Evolutionary conservation across 2,329 filamentous ascomycete genomes (phyloP).

Genomic region (Metarhizium brunneum): DNA sequence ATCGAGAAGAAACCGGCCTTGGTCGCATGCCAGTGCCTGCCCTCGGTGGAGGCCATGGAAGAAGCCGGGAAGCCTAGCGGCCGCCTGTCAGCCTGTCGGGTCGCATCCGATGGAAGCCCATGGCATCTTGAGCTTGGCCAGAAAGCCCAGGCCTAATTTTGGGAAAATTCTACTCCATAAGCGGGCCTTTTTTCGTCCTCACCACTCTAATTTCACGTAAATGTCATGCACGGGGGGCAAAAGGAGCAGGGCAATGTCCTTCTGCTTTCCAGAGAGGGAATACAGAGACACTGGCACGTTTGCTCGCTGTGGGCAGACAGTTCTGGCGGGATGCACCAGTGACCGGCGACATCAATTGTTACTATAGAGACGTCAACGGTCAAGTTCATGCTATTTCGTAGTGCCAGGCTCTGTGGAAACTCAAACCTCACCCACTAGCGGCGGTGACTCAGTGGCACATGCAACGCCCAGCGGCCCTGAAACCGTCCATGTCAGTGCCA

Average conservation of each 20-base stretch:
- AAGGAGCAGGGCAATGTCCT: background rate
- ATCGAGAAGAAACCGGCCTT: constrained; percentile 24
- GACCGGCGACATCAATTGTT: no score
- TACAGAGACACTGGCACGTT: no score
- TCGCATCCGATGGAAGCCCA: constrained; percentile 10
- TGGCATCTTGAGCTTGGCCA: background rate
- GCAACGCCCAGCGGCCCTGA: no score
- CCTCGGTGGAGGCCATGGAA: constrained; percentile 9
- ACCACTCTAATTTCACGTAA: background rate
- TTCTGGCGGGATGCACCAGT: no score
- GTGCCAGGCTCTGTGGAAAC: no score
- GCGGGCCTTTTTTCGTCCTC: background rate
- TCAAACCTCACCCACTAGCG: no score
- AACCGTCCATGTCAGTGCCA: no score
- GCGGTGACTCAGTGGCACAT: no score
- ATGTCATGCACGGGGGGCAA: background rate
- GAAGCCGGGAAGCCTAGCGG: constrained; percentile 19
- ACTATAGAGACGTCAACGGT: no score
- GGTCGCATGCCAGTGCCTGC: background rate
- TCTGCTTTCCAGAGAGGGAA: background rate
- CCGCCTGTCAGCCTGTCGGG: constrained; percentile 20
- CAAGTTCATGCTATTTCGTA: no score
- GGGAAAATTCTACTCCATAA: background rate
- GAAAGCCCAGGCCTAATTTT: no score
- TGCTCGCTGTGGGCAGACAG: no score